phyloP scores from a whole-genome alignment of 2,329 filamentous ascomycete genomes.

The Huntiella decipiens region DNA sequence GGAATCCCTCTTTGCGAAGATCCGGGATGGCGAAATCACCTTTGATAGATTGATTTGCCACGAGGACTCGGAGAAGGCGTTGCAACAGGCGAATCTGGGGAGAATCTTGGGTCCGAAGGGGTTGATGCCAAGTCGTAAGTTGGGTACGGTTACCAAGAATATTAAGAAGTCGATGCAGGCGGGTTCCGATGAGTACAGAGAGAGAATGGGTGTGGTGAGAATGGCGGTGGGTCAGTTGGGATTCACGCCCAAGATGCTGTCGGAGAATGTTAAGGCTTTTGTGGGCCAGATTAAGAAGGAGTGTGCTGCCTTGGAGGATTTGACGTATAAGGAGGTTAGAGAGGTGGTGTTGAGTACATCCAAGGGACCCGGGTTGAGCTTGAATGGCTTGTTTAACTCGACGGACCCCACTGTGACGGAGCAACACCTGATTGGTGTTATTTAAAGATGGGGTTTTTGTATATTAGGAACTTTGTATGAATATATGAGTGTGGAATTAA shows the following conservation, averaged over 20 bases:
- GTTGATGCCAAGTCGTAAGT: slow-evolving; percentile 79
- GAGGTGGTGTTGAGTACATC: slow-evolving; percentile 72
- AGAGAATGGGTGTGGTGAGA: slow-evolving; percentile 65
- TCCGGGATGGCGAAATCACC: slow-evolving; percentile 54
- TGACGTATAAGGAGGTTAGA: slow-evolving; percentile 26
- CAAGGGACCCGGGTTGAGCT: slow-evolving; percentile 64
- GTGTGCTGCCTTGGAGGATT: slow-evolving; percentile 46
- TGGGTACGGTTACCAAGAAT: slow-evolving; percentile 73
- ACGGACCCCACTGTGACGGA: slow-evolving; percentile 36
- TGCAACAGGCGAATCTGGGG: slow-evolving; percentile 67
- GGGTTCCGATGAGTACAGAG: slow-evolving; percentile 71
- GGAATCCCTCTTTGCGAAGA: slow-evolving; percentile 62
- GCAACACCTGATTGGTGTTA: slow-evolving; percentile 32
- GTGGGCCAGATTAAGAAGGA: slow-evolving; percentile 63
- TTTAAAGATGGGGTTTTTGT: slow-evolving; percentile 22
- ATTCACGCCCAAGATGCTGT: slow-evolving; percentile 73
- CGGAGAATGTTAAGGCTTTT: slow-evolving; percentile 64
- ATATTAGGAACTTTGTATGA: slow-evolving; percentile 1
- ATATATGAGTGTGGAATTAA: too few relatives aligned
- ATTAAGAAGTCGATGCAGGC: slow-evolving; percentile 55
- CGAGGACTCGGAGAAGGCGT: slow-evolving; percentile 51
- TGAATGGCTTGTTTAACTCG: slow-evolving; percentile 61
- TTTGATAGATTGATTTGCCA: slow-evolving; percentile 88
- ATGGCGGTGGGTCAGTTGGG: slow-evolving; percentile 82
- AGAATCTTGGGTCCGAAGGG: slow-evolving; percentile 72